Conservation (phyloP, 2,329 filamentous ascomycete genomes). For the Epichloe scottii region DNA sequence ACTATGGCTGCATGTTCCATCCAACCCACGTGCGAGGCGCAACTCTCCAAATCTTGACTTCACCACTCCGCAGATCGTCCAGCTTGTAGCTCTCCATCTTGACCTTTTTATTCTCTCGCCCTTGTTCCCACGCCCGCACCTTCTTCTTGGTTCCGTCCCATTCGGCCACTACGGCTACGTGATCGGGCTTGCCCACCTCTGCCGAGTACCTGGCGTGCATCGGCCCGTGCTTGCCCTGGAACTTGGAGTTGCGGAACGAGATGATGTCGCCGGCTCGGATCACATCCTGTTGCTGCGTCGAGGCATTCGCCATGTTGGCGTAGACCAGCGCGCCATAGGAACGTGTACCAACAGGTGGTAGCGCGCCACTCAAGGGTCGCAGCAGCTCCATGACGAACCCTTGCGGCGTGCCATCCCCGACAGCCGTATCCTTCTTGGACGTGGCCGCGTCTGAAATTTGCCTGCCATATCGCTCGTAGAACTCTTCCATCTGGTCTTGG, state of each 20-base stretch:
- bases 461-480: conserved; percentile 70
- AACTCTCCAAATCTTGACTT: conserved; percentile 94
- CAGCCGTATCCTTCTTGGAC: conserved; percentile 62
- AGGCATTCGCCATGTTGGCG: conserved; percentile 87
- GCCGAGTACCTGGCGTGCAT: conserved; percentile 90
- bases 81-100: conserved; percentile 91
- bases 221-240: conserved; percentile 87
- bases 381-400: conserved; percentile 71
- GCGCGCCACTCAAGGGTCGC: conserved; percentile 56
- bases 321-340: conserved; percentile 89
- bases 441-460: conserved; percentile 59
- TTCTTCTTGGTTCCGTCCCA: conserved; percentile 99
- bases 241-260: conserved; percentile 81
- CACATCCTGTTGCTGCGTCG: conserved; percentile 79
- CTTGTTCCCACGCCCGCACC: conserved; percentile 89
- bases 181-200: conserved; percentile 79
- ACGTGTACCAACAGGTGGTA: conserved; percentile 75
- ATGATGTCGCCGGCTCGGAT: conserved; percentile 90
- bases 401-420: conserved; percentile 74
- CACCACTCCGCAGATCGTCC: conserved; percentile 80
- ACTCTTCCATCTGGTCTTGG: conserved; percentile 85
- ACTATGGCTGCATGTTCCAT: conserved; percentile 57
- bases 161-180: conserved; percentile 83
- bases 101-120: conserved; percentile 83
- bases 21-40: conserved; percentile 89